Base-by-base conservation (phyloP, 768 basidiomycete species). In the Trametes sanguinea region DNA sequence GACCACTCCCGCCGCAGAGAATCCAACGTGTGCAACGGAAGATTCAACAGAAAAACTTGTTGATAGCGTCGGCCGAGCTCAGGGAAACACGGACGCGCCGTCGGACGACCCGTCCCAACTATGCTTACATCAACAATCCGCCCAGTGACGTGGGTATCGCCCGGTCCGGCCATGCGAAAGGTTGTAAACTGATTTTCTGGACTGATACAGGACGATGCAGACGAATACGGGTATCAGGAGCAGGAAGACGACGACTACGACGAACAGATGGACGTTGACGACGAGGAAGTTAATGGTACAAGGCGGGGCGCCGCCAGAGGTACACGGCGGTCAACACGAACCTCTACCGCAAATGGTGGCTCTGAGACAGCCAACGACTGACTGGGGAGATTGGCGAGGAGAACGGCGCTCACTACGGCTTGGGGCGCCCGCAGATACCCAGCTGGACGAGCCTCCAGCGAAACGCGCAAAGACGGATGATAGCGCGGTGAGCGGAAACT, bases 381-480 rank as follows among this genome's bases (percentile, higher is more conserved):
- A 81, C 11, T 81, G 75, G 77, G 69, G 77, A 27, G 79, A 81
- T 55, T 90, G 92, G 89, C 82, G 85, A 63, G 89, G 89, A 27
- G 90, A 92, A 75, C 82, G 83, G 54, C 85, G 91, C 54, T 92
- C 90, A 17, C 74, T 81, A 51, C 82, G 91, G 60, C 76, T 90
- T 16, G 89, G 86, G 33, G 84, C 81, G 6, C 71, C 81, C 50
- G 69, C 74, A 35, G 89, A 88, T 6, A 74, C 73, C 40, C 79
- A 79, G 16, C 66, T 81, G 33, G 86, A 89, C 46, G 75, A 77
- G 40, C 85, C 82, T 43, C 72, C 77, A 22, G 75, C 76, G 30
- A 92, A 92, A 71, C 87, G 91, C 54, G 87, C 90, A 7, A 86
- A 88, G 37, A 93, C 90, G 42, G 89, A 86, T 69, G 89, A 92